These are phyloP conservation scores for Perilla frutescens DNA, from an alignment of 257 asterid species.

Conservation along the genomic window DNA sequence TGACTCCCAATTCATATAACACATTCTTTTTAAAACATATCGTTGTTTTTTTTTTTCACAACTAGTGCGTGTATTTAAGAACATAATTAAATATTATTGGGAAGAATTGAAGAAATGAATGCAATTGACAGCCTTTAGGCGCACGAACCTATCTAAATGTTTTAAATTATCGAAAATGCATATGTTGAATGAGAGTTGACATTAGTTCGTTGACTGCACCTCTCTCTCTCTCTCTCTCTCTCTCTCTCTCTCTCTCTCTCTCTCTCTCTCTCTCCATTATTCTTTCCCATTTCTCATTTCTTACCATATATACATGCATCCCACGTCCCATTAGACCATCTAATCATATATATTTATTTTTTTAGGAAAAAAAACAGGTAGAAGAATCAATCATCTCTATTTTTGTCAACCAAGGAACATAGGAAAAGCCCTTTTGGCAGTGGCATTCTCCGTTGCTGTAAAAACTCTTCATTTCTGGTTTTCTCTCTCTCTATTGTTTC, in stretches of 20 bases:
- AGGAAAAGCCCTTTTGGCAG: slow-evolving; percentile 37
- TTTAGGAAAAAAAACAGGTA: not conserved
- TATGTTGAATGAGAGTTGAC: not conserved
- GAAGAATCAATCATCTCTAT: not conserved
- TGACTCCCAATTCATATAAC: not conserved
- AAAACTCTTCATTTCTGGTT: not conserved
- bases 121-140: not conserved
- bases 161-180: not conserved
- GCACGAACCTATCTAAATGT: no score
- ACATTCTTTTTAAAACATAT: no score
- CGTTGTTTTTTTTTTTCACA: no score
- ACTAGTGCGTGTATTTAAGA: no score
- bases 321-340: slow-evolving; percentile 46
- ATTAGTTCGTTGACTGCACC: slow-evolving; percentile 44
- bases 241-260: slow-evolving; percentile 18
- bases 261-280: not conserved
- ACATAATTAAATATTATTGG: not conserved
- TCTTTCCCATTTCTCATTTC: slow-evolving; percentile 5
- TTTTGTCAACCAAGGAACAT: slow-evolving; percentile 27
- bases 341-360: not conserved
- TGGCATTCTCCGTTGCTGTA: not conserved
- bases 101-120: not conserved
- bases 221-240: slow-evolving; percentile 17
- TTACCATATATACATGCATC: slow-evolving; percentile 53
- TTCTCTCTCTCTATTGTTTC: not conserved